Conservation (phyloP, 2,329 filamentous ascomycete species). For the Hirsutella minnesotensis region DNA sequence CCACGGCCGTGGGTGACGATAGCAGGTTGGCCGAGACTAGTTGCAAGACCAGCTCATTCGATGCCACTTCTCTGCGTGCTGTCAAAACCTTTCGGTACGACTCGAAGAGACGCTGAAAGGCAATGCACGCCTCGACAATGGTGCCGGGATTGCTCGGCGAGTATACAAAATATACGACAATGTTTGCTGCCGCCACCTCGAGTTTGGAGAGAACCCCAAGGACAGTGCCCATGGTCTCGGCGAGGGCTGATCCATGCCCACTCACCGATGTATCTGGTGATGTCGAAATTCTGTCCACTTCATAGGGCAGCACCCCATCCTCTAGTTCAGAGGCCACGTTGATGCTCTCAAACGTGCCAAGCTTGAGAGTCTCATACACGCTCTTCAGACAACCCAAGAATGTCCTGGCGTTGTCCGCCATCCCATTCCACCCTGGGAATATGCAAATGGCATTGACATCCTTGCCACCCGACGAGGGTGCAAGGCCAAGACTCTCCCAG, state of each 20-base stretch:
- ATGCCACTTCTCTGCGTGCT: slow-evolving; percentile 28
- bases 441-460: slow-evolving; percentile 60
- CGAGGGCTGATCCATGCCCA: slow-evolving; percentile 30
- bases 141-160: slow-evolving; percentile 49
- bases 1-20: slow-evolving; percentile 48
- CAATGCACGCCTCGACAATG: slow-evolving; percentile 58
- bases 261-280: slow-evolving; percentile 28
- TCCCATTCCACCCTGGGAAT: slow-evolving; percentile 52
- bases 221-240: slow-evolving; percentile 36
- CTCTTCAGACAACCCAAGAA: slow-evolving; percentile 60
- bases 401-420: slow-evolving; percentile 45
- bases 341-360: slow-evolving; percentile 52
- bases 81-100: slow-evolving; percentile 32
- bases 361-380: slow-evolving; percentile 61
- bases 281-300: slow-evolving; percentile 32
- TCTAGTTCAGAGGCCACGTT: slow-evolving; percentile 24
- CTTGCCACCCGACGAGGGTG: slow-evolving; percentile 59
- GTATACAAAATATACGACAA: slow-evolving; percentile 70
- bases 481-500: slow-evolving; percentile 71
- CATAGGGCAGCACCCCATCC: slow-evolving; percentile 37
- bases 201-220: slow-evolving; percentile 32
- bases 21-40: slow-evolving; percentile 59
- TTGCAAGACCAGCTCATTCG: slow-evolving; percentile 65
- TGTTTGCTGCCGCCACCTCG: slow-evolving; percentile 38
- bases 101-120: slow-evolving; percentile 63